Percentiles rank a stretch among this genome's conserved stretches.
These are phyloP conservation scores for Strobilomyces dryophilus DNA, from an alignment of 768 basidiomycete species.

Conservation along the genomic window DNA sequence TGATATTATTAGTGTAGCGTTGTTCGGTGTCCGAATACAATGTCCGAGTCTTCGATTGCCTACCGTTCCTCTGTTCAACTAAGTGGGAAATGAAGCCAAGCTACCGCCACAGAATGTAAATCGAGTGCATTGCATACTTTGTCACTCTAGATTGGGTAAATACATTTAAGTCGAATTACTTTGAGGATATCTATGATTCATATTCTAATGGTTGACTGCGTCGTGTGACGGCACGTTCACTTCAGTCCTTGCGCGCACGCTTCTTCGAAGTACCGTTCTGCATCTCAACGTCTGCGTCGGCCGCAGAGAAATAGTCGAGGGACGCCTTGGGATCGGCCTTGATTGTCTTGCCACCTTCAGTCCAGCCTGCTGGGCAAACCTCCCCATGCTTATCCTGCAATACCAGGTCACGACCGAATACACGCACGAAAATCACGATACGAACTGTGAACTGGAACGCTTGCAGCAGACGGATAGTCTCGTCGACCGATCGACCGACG, in stretches of 20 bases:
- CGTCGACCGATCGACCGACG: slow-evolving; percentile 93
- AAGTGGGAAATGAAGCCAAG: too few species aligned
- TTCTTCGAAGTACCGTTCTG: slow-evolving; percentile 49
- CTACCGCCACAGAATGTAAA: too few species aligned
- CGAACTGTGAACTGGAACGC: slow-evolving; percentile 88
- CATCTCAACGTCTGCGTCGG: slow-evolving; percentile 26
- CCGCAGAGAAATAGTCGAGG: slow-evolving; percentile 64
- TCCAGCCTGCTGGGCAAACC: slow-evolving; percentile 92
- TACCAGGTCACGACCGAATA: not conserved
- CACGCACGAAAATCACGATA: slow-evolving; percentile 4
- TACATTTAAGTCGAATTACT: too few species aligned
- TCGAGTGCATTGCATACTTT: too few species aligned
- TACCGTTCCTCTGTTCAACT: too few species aligned
- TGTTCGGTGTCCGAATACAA: too few species aligned
- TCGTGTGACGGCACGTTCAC: not conserved
- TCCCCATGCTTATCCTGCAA: slow-evolving; percentile 77
- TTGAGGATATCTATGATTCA: not conserved
- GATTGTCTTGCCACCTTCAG: slow-evolving; percentile 75
- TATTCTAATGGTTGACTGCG: not conserved
- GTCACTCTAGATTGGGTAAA: too few species aligned
- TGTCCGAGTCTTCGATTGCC: too few species aligned
- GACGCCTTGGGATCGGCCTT: slow-evolving; percentile 72
- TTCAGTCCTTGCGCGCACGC: slow-evolving; percentile 51
- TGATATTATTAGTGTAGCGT: too few species aligned
- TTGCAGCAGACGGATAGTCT: slow-evolving; percentile 86